Evolutionary conservation across 2,329 filamentous ascomycete genomes (phyloP), one percentile per base, ranked within the genome.

Genomic region (Bimuria novae-zelandiae): DNA sequence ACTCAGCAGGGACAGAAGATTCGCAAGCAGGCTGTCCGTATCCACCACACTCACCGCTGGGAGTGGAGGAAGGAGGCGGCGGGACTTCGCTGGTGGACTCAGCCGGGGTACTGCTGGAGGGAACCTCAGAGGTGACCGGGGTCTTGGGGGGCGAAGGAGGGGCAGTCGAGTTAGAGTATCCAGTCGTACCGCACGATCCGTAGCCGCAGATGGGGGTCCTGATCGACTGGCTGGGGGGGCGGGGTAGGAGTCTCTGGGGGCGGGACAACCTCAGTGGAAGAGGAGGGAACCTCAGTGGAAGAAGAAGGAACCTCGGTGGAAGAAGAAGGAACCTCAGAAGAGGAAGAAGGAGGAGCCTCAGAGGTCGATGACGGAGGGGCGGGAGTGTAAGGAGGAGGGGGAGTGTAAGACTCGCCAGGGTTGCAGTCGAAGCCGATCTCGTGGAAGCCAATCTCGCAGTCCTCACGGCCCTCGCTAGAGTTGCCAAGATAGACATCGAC

Each of bases 381-480:
- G 27, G 57, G 56, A 11, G 56, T 49, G 45, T 53, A 55, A 16
- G 51, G 21, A 29, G 51, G 47, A 1, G 64, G 62, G 21, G 66
- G 57, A 7, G 53, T 65, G 54, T 68, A 69, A 8, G 52, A 41
- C 35, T 56, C 62, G 32, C 60, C 59, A 1, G 63, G 59, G 49
- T 74, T 77, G 77, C 90, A 95, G 78, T 92, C 84, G 76, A 93
- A 95, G 63, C 79, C 82, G 65, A 95, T 84, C 70, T 81, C 82
- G 77, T 89, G 88, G 65, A 94, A 83, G 65, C 86, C 85, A 65
- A 96, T 82, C 64, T 82, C 81, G 79, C 90, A 94, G 64, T 75
- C 77, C 43, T 80, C 75, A 68, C 82, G 80, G 57, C 72, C 75
- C 58, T 83, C 77, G 69, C 65, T 57, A 49, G 66, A 61, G 48